Evolutionary conservation across 306 rosid genomes (phyloP).

Genomic region (Quercus engelmannii): DNA sequence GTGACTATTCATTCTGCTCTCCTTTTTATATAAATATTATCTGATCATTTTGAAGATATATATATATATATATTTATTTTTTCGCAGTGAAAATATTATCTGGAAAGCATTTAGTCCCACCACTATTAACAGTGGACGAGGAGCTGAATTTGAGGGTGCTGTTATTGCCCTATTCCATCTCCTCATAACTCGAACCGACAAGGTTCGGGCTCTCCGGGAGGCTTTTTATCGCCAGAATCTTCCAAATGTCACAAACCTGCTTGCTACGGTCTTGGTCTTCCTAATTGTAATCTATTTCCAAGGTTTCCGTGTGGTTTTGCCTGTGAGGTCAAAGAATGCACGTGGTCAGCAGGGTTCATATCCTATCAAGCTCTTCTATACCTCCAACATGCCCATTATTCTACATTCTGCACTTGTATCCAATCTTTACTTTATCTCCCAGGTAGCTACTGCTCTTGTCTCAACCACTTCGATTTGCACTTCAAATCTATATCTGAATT

Average conservation of each 20-base stretch:
- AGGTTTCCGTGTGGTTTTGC: constrained; percentile 96
- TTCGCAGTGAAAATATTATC: constrained; percentile 75
- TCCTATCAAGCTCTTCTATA: constrained; percentile 90
- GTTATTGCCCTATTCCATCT: constrained; percentile 90
- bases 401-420: constrained; percentile 95
- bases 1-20: constrained; percentile 38
- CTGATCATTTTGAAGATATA: not conserved
- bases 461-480: not conserved
- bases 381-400: constrained; percentile 98
- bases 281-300: constrained; percentile 88
- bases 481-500: not conserved
- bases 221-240: constrained; percentile 94
- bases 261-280: constrained; percentile 83
- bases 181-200: constrained; percentile 80
- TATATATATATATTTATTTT: not conserved
- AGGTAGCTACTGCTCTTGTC: constrained; percentile 48
- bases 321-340: constrained; percentile 93
- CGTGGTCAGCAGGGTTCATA: constrained; percentile 97
- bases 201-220: constrained; percentile 85
- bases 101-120: constrained; percentile 99
- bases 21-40: not conserved
- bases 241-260: constrained; percentile 90
- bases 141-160: constrained; percentile 96
- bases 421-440: constrained; percentile 90
- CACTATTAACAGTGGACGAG: constrained; percentile 92